Conservation (phyloP, 2,329 filamentous ascomycete genomes). For the Xylariaceae sp. region DNA sequence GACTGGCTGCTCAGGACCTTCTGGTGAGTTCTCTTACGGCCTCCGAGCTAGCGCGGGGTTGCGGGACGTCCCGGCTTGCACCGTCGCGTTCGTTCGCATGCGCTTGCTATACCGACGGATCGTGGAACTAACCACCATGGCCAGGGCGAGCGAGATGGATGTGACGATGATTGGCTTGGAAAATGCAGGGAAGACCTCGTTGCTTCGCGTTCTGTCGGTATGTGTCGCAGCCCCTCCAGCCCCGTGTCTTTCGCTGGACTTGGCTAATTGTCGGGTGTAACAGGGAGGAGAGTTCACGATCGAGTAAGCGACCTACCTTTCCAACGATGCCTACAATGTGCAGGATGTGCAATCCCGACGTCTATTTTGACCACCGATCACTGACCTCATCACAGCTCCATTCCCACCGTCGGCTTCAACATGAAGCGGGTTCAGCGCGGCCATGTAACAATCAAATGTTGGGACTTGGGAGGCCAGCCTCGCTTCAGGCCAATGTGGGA, state of each 20-base stretch:
- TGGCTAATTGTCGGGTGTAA: constrained; percentile 21
- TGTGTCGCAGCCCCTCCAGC: constrained; percentile 38
- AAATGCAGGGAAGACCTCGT: constrained; percentile 95
- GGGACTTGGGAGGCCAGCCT: constrained; percentile 96
- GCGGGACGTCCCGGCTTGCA: constrained; percentile 24
- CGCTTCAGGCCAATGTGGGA: constrained; percentile 99
- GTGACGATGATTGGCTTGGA: constrained; percentile 98
- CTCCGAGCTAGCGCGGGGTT: constrained; percentile 26
- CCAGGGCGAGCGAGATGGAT: constrained; percentile 98
- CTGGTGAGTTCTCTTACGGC: constrained; percentile 63
- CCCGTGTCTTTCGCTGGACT: constrained; percentile 6
- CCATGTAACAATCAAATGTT: constrained; percentile 97
- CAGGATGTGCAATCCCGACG: constrained; percentile 16
- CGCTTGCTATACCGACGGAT: constrained; percentile 4
- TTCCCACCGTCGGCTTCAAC: constrained; percentile 98
- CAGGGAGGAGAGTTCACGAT: constrained; percentile 98
- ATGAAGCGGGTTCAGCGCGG: constrained; percentile 98
- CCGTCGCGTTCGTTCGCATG: constrained; percentile 21
- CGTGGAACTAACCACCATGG: constrained; percentile 19
- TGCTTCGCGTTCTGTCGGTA: constrained; percentile 92
- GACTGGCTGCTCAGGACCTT: constrained; percentile 98
- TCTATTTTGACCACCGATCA: constrained; percentile 21
- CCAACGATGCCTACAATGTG: constrained; percentile 2
- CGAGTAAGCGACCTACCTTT: constrained; percentile 67
- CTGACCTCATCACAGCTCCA: constrained; percentile 68